Evolutionary conservation across 768 basidiomycete genomes (phyloP).

Genomic region (Mycena leptocephala): DNA sequence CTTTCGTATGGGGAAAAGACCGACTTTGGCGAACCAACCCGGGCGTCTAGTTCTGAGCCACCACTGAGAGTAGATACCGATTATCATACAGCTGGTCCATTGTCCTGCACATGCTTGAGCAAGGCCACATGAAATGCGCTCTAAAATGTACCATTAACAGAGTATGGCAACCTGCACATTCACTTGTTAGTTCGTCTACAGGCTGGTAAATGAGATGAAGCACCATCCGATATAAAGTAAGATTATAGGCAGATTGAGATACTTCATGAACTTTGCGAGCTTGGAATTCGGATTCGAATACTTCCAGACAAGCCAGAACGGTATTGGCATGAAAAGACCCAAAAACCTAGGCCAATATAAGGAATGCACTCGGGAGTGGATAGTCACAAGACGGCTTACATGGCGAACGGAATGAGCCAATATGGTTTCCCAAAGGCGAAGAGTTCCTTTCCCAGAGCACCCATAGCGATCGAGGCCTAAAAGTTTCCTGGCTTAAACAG

Average conservation of each 20-base stretch:
- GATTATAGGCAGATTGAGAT: constrained; percentile 65
- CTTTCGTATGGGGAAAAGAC: constrained; percentile 5
- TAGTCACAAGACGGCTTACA: too few species aligned
- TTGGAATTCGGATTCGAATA: constrained; percentile 50
- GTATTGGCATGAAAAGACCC: constrained; percentile 65
- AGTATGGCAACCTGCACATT: constrained; percentile 69
- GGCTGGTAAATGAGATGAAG: too few species aligned
- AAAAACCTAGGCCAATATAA: constrained; percentile 48
- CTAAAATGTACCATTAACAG: constrained; percentile 56
- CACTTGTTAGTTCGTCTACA: too few species aligned
- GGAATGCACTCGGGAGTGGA: too few species aligned
- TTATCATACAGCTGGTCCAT: constrained; percentile 70
- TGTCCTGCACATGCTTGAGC: constrained; percentile 44
- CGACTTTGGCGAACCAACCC: constrained; percentile 64
- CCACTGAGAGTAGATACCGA: constrained; percentile 66
- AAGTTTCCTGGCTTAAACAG: not conserved
- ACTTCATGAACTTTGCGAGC: constrained; percentile 54
- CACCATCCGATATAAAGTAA: constrained; percentile 56
- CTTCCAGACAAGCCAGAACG: constrained; percentile 64
- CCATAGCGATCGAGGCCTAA: constrained; percentile 68
- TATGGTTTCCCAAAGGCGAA: constrained; percentile 66
- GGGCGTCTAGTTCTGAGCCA: constrained; percentile 63
- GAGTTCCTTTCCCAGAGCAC: constrained; percentile 68
- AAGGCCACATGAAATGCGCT: too few species aligned
- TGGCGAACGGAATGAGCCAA: constrained; percentile 63